Conservation (phyloP, 805 yeast species). For the Pichia deserticola region DNA sequence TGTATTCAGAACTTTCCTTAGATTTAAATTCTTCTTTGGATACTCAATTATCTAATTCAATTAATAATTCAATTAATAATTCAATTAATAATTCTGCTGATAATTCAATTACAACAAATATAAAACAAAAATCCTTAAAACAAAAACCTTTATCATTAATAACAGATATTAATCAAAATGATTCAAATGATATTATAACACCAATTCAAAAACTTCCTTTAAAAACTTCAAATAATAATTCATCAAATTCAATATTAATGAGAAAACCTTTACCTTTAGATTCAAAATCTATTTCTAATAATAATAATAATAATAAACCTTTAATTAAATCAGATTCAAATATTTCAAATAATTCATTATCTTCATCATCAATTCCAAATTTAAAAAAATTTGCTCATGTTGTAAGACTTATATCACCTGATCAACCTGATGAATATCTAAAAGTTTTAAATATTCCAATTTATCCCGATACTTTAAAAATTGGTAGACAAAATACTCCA, state of each 20-base stretch:
- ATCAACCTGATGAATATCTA: slow-evolving; percentile 56
- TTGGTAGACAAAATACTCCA: slow-evolving; percentile 84
- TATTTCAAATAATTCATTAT: background rate
- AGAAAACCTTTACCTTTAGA: background rate
- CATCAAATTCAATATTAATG: background rate
- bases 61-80: no score
- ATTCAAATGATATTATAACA: background rate
- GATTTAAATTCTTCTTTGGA: background rate
- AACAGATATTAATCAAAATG: background rate
- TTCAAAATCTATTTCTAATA: background rate
- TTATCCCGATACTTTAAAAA: slow-evolving; percentile 72
- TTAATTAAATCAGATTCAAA: background rate
- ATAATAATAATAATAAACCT: background rate
- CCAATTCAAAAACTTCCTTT: background rate
- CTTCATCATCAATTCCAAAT: background rate
- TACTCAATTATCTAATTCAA: background rate
- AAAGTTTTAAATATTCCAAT: slow-evolving; percentile 76
- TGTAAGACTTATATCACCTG: slow-evolving; percentile 67
- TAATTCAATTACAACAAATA: background rate
- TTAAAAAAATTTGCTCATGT: slow-evolving; percentile 39
- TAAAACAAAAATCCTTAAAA: background rate
- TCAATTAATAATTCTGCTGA: background rate
- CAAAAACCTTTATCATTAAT: background rate
- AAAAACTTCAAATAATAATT: background rate
- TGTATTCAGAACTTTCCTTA: background rate